Percentiles rank a stretch among this genome's conserved stretches.
These are phyloP conservation scores for Plasmodium coatneyi DNA, from an alignment of 169 alveolate species.

Conservation along the genomic window DNA sequence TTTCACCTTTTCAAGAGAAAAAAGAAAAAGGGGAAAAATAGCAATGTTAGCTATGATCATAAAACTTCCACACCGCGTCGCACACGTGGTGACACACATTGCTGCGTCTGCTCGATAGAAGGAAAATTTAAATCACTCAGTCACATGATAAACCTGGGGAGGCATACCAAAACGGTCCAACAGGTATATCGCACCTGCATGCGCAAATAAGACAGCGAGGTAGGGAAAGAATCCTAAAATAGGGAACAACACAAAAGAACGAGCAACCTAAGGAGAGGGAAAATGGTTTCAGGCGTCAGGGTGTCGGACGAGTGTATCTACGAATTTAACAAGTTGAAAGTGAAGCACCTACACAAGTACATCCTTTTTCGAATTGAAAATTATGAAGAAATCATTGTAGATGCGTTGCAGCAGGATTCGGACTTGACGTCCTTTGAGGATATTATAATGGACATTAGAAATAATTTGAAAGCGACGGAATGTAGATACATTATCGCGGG, in stretches of 20 bases:
- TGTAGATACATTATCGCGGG: constrained; percentile 76
- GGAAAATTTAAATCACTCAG: background rate
- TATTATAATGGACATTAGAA: constrained; percentile 49
- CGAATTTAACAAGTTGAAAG: constrained; percentile 66
- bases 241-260: background rate
- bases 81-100: background rate
- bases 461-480: constrained; percentile 47
- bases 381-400: constrained; percentile 60
- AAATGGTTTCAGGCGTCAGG: constrained; percentile 70
- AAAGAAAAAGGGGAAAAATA: background rate
- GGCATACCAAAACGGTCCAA: background rate
- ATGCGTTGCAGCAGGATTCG: constrained; percentile 42
- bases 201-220: background rate
- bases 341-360: constrained; percentile 69
- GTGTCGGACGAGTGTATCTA: constrained; percentile 72
- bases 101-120: background rate
- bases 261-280: background rate
- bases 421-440: constrained; percentile 39
- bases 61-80: background rate
- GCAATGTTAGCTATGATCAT: background rate
- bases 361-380: constrained; percentile 59
- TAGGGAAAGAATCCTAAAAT: background rate
- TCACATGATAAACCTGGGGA: background rate
- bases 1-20: background rate
- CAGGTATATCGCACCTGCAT: background rate